These are phyloP conservation scores for Xylariaceae sp. DNA, from an alignment of 2,329 filamentous ascomycete genomes.

Conservation along the genomic window DNA sequence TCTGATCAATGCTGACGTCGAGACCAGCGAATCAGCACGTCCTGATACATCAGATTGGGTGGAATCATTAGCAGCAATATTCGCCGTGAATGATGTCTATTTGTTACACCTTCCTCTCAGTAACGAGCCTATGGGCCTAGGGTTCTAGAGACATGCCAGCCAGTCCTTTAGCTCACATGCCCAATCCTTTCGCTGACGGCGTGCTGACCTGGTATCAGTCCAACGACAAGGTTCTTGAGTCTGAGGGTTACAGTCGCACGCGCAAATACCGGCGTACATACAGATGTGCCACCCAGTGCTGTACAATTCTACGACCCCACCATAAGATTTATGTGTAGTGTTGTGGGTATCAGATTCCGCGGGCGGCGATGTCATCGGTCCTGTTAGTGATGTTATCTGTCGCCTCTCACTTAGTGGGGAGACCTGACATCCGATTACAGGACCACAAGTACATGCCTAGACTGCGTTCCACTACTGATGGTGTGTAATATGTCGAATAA, in stretches of 20 bases:
- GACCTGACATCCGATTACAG: slow-evolving; percentile 7
- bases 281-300: not conserved
- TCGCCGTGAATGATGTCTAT: slow-evolving; percentile 1
- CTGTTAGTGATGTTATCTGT: slow-evolving; percentile 30
- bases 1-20: not conserved
- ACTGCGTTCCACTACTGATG: slow-evolving; percentile 11
- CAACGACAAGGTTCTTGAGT: slow-evolving; percentile 28
- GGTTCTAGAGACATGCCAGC: slow-evolving; percentile 28
- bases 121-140: slow-evolving; percentile 22
- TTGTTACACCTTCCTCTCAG: slow-evolving; percentile 6
- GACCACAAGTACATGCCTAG: slow-evolving; percentile 10
- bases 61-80: too few species aligned
- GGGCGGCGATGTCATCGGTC: slow-evolving; percentile 27
- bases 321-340: slow-evolving; percentile 5
- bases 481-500: slow-evolving; percentile 37
- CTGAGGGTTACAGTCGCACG: slow-evolving; percentile 36
- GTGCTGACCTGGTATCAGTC: slow-evolving; percentile 32
- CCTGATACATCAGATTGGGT: slow-evolving; percentile 7
- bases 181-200: slow-evolving; percentile 30
- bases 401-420: slow-evolving; percentile 24
- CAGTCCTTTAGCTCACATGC: slow-evolving; percentile 40
- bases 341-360: slow-evolving; percentile 18
- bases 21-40: slow-evolving; percentile 13
- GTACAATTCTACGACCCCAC: slow-evolving; percentile 29
- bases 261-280: slow-evolving; percentile 17